Base-by-base conservation (phyloP, 257 asterid genomes). In the Thymus mandschuricus region DNA sequence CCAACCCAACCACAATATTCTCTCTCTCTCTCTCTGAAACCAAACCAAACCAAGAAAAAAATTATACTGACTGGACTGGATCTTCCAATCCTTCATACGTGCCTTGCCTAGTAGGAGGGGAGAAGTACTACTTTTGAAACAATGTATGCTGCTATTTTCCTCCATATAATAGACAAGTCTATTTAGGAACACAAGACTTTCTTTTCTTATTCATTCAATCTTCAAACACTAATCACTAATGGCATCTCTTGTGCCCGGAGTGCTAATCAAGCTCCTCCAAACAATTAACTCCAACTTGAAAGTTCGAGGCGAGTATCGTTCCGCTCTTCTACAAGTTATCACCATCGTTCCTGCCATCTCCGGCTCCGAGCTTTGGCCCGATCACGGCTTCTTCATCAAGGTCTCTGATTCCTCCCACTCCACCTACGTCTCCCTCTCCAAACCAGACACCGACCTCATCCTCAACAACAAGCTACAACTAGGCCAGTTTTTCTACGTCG, bases 351-450 rank as follows among this genome's bases (percentile, higher is more conserved):
- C 97, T 1, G 96, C 96, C 35, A 75, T 91, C 70, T 73, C 81
- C 0, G 97, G 96, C 8, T 79, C 92, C 0, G 96, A 93, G 52
- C 69, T 91, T 0, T 91, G 90, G 88, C 98, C 98, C 0, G 85
- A 89, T 46, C 96, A 84, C 21, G 97, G 97, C 8, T 93, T 89
- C 79, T 91, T 87, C 88, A 58, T 93, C n/a, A 93, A 93, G 82
- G 92, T 93, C 70, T 93, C 97, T 0, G 96, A 91, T 69, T 91
- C 97, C 8, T 89, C 98, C 9, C 97, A 93, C 76, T 89, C 98
- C 0, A 89, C 97, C 1, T 93, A 89, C 60, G 96, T 86, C 13
- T 75, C 96, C 0, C 67, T 87, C 30, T 82, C 91, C 8, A 87
- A 79, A 62, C 74, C 79, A 1, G 97, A 93, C 83, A 85, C 86